phyloP scores from a whole-genome alignment of 192 early-diverging fungal genomes.

The Backusella sp. region DNA sequence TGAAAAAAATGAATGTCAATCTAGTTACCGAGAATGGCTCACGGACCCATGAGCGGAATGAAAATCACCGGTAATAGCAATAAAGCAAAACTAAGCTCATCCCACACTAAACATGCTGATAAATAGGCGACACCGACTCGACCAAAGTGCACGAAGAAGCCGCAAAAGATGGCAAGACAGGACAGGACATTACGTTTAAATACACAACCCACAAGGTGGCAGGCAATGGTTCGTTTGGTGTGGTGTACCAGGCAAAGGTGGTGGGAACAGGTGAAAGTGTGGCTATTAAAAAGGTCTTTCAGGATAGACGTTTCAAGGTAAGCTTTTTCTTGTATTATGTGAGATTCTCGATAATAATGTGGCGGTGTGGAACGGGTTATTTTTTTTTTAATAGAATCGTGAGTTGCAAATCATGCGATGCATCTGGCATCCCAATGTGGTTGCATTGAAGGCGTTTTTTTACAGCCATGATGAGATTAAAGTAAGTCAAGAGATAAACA shows the following conservation, averaged over 20 bases:
- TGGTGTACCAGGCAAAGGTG: slow-evolving; percentile 97
- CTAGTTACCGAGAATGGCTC: slow-evolving; percentile 27
- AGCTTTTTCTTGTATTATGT: not conserved
- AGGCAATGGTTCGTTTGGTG: slow-evolving; percentile 98
- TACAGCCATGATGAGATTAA: slow-evolving; percentile 90
- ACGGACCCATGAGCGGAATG: slow-evolving; percentile 41
- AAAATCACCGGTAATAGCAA: slow-evolving; percentile 30
- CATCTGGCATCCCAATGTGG: slow-evolving; percentile 92
- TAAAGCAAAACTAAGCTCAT: not conserved
- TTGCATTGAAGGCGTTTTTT: slow-evolving; percentile 86
- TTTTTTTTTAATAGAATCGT: slow-evolving; percentile 60
- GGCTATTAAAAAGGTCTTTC: slow-evolving; percentile 98
- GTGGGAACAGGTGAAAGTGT: slow-evolving; percentile 76
- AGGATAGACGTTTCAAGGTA: slow-evolving; percentile 98
- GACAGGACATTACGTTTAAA: slow-evolving; percentile 80
- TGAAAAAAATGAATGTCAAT: not conserved
- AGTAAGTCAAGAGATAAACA: slow-evolving; percentile 31
- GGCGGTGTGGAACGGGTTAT: not conserved
- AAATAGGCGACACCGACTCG: slow-evolving; percentile 31
- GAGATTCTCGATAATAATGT: not conserved
- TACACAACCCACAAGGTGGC: slow-evolving; percentile 94
- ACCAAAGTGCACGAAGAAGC: slow-evolving; percentile 70
- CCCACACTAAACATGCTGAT: not conserved
- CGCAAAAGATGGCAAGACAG: slow-evolving; percentile 88
- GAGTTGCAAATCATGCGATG: slow-evolving; percentile 92